Evolutionary conservation across 2,329 filamentous ascomycete species (phyloP), one percentile per base, ranked within the genome.

Genomic region (Hypoxylon sp.): DNA sequence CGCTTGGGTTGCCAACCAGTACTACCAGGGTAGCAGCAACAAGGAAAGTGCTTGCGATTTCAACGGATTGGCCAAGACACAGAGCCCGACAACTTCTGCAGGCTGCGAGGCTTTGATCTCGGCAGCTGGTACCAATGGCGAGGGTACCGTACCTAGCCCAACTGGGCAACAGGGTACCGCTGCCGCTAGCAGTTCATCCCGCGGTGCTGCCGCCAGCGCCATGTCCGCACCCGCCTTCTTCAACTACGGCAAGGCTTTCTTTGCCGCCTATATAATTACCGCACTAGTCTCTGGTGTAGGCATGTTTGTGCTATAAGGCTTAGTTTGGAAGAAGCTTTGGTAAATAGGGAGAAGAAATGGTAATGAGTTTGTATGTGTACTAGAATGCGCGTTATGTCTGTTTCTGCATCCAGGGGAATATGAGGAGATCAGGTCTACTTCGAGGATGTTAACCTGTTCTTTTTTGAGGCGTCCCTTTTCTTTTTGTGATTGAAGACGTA

Each of bases 1-100:
- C 44, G 88, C 88, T 64, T 94, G 88, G 78, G 91, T 89, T 53
- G 87, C 94, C 72, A 89, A 94, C 83, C 81, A 88, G 74, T 95
- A 94, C 85, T 92, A 92, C 84, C 66, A 71, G 54, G 78, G 84
- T 73, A 80, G 79, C 72, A 84, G 90, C 76, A 82, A 85, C 73
- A 84, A 84, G 68, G 78, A 82, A 26, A 81, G 82, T 60, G 90
- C 92, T 33, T 97, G 93, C 79, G 84, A 89, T 83, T 94, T 94
- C 81, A 83, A 86, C 64, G 91, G 92, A 74, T 83, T 89, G 74
- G 92, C 91, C 53, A 82, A 83, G 64, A 82, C 86, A 60, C 86
- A 83, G 65, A 76, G 83, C 55, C 78, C 84, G 52, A 75, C 81
- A 51, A 82, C 83, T 35, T 81, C 85, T 13, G 81, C 82, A 29